phyloP scores from a whole-genome alignment of 306 rosid species.

The Medicago truncatula region MtrunA17r5.0-ANR NC_053045.1:30090001-30090500 shows the following conservation, averaged over 20 bases:
- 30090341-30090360: background rate
- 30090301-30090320: constrained; percentile 69
- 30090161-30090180: constrained; percentile 77
- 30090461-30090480: constrained; percentile 13
- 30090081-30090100: constrained; percentile 56
- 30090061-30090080: constrained; percentile 97
- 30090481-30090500: constrained; percentile 44
- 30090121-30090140: constrained; percentile 26
- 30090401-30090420: constrained; percentile 24
- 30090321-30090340: constrained; percentile 22
- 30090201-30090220: constrained; percentile 90
- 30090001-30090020: constrained; percentile 87
- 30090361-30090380: constrained; percentile 15
- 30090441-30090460: constrained; percentile 19
- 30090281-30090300: constrained; percentile 98
- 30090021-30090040: constrained; percentile 89
- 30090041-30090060: constrained; percentile 91
- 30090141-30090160: constrained; percentile 12
- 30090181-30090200: constrained; percentile 99
- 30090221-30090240: constrained; percentile 94
- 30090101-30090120: constrained; percentile 30
- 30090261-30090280: constrained; percentile 98
- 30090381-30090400: constrained; percentile 25
- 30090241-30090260: constrained; percentile 83
- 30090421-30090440: constrained; percentile 4